Conservation (phyloP, 306 rosid genomes). For the Prunus kanzakura region DNA sequence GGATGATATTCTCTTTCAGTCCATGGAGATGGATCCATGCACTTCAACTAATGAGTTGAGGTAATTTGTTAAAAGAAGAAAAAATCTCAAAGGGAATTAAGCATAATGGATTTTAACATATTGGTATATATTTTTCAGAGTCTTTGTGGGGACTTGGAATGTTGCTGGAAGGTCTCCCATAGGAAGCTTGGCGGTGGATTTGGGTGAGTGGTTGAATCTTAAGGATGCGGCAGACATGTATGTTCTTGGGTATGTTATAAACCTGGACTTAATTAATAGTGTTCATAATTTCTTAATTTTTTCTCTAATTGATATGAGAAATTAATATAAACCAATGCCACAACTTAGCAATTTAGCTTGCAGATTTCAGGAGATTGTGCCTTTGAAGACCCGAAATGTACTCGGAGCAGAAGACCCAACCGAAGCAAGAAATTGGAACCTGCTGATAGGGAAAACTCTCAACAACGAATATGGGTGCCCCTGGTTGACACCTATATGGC, state of each 20-base stretch:
- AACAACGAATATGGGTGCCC: conserved; percentile 48
- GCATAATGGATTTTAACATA: not conserved
- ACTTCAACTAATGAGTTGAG: conserved; percentile 63
- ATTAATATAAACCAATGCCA: not conserved
- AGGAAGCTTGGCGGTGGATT: conserved; percentile 82
- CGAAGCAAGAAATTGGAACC: conserved; percentile 81
- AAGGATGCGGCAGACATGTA: conserved; percentile 83
- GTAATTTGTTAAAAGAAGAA: conserved; percentile 26
- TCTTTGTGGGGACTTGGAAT: conserved; percentile 95
- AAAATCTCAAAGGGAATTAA: conserved; percentile 1
- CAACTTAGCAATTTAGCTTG: not conserved
- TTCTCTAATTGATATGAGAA: not conserved
- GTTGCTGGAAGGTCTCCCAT: conserved; percentile 80
- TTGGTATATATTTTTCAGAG: conserved; percentile 37
- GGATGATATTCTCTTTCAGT: conserved; percentile 36
- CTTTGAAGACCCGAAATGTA: conserved; percentile 69
- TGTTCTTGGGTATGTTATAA: conserved; percentile 76
- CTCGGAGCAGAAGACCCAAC: conserved; percentile 78
- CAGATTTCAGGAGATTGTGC: conserved; percentile 94
- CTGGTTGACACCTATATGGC: conserved; percentile 50
- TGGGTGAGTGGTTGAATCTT: conserved; percentile 84
- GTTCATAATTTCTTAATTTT: not conserved
- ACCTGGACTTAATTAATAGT: not conserved
- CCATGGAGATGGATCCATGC: conserved; percentile 60
- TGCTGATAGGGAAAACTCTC: conserved; percentile 63